Evolutionary conservation across 2,329 filamentous ascomycete species (phyloP).

Genomic region (Apiospora hydei): DNA sequence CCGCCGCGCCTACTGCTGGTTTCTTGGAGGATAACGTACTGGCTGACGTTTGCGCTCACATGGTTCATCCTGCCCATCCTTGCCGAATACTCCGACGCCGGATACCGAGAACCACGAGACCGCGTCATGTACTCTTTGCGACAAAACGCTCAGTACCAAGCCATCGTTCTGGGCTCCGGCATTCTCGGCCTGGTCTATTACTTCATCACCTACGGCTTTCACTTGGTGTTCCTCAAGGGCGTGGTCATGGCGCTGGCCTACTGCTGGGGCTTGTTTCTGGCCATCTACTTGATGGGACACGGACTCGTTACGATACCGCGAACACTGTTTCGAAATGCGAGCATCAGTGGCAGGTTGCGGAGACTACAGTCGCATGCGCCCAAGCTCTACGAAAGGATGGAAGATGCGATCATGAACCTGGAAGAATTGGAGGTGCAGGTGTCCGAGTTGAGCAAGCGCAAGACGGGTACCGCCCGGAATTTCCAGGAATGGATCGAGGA

Average conservation of each 20-base stretch:
- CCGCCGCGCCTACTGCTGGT: constrained; percentile 80
- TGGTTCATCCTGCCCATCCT: constrained; percentile 95
- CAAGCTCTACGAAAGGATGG: constrained; percentile 83
- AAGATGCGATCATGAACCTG: constrained; percentile 80
- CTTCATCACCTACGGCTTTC: constrained; percentile 78
- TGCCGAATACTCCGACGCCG: constrained; percentile 93
- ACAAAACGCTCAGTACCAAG: constrained; percentile 87
- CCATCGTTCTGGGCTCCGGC: constrained; percentile 76
- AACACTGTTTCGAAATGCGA: constrained; percentile 79
- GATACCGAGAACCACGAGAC: constrained; percentile 85
- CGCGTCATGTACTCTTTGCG: constrained; percentile 85
- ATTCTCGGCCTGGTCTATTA: constrained; percentile 82
- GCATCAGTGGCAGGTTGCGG: constrained; percentile 75
- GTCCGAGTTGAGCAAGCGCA: constrained; percentile 78
- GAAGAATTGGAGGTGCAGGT: constrained; percentile 86
- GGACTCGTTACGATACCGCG: constrained; percentile 91
- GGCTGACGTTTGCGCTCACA: constrained; percentile 93
- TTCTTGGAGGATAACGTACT: constrained; percentile 94
- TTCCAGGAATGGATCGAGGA: constrained; percentile 98
- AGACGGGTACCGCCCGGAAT: constrained; percentile 76
- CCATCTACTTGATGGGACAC: constrained; percentile 98
- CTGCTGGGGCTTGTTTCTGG: constrained; percentile 88
- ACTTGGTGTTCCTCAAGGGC: constrained; percentile 76
- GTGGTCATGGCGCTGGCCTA: constrained; percentile 94
- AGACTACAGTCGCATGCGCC: constrained; percentile 82